Evolutionary conservation across 768 basidiomycete genomes (phyloP).

Genomic region (Russula earlei): DNA sequence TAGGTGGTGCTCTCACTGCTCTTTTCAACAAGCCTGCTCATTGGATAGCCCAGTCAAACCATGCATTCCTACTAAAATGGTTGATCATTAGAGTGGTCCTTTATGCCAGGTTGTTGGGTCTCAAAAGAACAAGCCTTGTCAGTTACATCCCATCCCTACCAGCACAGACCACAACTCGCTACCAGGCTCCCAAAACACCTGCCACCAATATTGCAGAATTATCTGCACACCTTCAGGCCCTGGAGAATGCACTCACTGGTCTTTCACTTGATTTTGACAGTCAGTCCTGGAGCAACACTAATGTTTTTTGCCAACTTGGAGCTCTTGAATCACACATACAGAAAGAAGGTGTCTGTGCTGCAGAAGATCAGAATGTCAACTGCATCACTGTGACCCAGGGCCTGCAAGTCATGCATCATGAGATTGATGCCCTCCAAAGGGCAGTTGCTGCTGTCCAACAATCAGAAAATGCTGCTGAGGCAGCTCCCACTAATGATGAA

Average conservation of each 20-base stretch:
- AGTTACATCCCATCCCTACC: conserved; percentile 22
- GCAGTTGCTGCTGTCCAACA: conserved; percentile 28
- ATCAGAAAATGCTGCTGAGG: conserved; percentile 5
- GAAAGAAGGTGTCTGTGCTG: conserved; percentile 35
- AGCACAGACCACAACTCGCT: conserved; percentile 29
- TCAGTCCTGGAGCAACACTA: conserved; percentile 40
- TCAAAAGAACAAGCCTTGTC: conserved; percentile 26
- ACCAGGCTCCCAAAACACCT: conserved; percentile 47
- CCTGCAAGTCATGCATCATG: conserved; percentile 18
- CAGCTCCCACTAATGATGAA: conserved; percentile 33
- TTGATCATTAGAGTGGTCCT: conserved; percentile 34
- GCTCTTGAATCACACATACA: conserved; percentile 47
- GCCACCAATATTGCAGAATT: conserved; percentile 61
- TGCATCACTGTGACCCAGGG: conserved; percentile 27
- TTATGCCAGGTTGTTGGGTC: conserved; percentile 37
- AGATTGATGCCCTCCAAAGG: conserved; percentile 14
- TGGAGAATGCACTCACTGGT: conserved; percentile 55
- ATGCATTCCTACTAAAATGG: conserved; percentile 34
- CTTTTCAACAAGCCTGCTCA: conserved; percentile 40
- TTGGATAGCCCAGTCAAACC: conserved; percentile 29
- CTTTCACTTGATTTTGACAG: conserved; percentile 52
- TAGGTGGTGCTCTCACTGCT: conserved; percentile 42
- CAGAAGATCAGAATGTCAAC: conserved; percentile 45
- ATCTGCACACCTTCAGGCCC: conserved; percentile 46
- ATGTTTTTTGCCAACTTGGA: conserved; percentile 46